These are phyloP conservation scores for Linnemannia schmuckeri DNA, from an alignment of 192 early-diverging fungal species.

Conservation along the genomic window DNA sequence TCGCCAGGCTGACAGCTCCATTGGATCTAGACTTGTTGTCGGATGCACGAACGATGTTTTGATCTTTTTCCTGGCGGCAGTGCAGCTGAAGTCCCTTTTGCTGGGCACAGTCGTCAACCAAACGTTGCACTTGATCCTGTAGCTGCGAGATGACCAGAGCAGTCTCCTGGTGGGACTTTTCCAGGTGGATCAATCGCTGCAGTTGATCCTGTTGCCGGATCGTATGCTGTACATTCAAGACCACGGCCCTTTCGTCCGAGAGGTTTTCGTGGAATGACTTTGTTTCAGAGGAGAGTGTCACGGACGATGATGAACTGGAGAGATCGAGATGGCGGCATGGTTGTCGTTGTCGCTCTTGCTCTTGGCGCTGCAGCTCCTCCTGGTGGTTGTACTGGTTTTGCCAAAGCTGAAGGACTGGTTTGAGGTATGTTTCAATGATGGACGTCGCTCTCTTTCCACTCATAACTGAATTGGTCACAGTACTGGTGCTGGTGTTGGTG, in stretches of 20 bases:
- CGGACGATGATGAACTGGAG: slow-evolving; percentile 16
- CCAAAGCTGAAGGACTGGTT: slow-evolving; percentile 35
- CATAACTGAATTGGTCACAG: not conserved
- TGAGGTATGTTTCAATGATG: slow-evolving; percentile 20
- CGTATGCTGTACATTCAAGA: not conserved
- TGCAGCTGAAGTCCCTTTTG: not conserved
- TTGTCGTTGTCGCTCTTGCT: not conserved
- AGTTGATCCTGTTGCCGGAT: slow-evolving; percentile 26
- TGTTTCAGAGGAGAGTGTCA: not conserved
- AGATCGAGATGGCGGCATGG: not conserved
- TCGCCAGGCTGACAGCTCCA: not conserved
- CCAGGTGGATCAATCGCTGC: slow-evolving; percentile 23
- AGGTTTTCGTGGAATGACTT: not conserved
- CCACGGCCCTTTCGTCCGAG: not conserved
- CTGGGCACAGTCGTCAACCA: not conserved
- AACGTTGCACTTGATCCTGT: slow-evolving; percentile 24
- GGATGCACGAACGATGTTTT: not conserved
- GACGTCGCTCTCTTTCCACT: not conserved
- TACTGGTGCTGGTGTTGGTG: not conserved
- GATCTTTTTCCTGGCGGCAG: not conserved
- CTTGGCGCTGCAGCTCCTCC: not conserved
- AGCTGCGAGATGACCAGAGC: slow-evolving; percentile 25
- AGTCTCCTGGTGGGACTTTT: slow-evolving; percentile 13
- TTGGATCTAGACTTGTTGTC: not conserved
- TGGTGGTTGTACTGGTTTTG: slow-evolving; percentile 11